These are phyloP conservation scores for Sporobolomyces roseus DNA, from an alignment of 768 basidiomycete genomes.

Conservation along the genomic window DNA sequence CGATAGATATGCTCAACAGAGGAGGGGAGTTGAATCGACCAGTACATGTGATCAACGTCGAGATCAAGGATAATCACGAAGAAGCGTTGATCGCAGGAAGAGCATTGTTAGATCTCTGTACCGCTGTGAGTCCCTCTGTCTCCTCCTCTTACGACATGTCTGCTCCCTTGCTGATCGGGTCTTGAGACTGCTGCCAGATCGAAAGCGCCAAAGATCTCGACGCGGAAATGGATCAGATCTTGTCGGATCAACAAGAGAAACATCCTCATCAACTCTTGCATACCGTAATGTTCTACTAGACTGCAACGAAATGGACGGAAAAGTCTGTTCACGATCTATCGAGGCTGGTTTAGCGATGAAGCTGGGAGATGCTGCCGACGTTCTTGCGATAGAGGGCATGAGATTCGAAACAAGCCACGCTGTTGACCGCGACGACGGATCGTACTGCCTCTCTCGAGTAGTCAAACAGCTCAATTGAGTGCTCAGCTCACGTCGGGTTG, in stretches of 20 bases:
- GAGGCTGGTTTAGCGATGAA: too few relatives aligned
- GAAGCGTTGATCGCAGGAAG: slow-evolving; percentile 93
- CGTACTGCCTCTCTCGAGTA: too few relatives aligned
- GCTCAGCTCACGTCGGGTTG: slow-evolving; percentile 33
- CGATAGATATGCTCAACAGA: slow-evolving; percentile 70
- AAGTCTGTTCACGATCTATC: not conserved
- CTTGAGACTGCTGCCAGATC: slow-evolving; percentile 57
- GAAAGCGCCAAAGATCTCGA: slow-evolving; percentile 82
- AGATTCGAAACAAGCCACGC: too few relatives aligned
- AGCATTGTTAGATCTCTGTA: slow-evolving; percentile 85
- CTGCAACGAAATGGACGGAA: slow-evolving; percentile 51
- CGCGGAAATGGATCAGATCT: slow-evolving; percentile 79
- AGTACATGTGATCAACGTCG: slow-evolving; percentile 93
- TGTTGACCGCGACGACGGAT: too few relatives aligned
- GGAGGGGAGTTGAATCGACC: slow-evolving; percentile 90
- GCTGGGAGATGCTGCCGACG: too few relatives aligned
- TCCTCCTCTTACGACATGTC: not conserved
- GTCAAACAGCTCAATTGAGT: too few relatives aligned
- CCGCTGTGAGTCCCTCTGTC: slow-evolving; percentile 62
- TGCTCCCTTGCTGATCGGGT: not conserved
- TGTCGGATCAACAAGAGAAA: slow-evolving; percentile 77
- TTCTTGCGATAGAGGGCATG: too few relatives aligned
- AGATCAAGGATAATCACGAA: slow-evolving; percentile 99
- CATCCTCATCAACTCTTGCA: slow-evolving; percentile 91
- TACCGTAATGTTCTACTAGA: slow-evolving; percentile 85